phyloP scores from a whole-genome alignment of 257 asterid species.

The Lycium ferocissimum region DNA sequence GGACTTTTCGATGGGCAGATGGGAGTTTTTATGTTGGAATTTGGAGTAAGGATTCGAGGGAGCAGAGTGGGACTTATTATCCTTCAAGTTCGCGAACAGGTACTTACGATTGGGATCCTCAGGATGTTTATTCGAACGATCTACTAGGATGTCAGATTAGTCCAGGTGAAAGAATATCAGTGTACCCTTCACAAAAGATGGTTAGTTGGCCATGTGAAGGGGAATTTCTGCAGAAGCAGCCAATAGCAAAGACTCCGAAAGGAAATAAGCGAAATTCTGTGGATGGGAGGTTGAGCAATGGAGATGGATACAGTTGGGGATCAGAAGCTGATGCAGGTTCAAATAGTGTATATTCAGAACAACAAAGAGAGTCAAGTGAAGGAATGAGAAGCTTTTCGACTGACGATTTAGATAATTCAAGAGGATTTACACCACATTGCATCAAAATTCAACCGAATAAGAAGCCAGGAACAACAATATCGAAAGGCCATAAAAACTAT shows the following conservation, averaged over 20 bases:
- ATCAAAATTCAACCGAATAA: constrained; percentile 60
- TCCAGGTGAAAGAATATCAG: constrained; percentile 59
- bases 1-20: constrained; percentile 72
- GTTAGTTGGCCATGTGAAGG: constrained; percentile 67
- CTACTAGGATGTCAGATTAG: constrained; percentile 57
- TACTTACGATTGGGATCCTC: constrained; percentile 76
- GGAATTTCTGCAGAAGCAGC: constrained; percentile 47
- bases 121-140: constrained; percentile 52
- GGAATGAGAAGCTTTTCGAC: constrained; percentile 34
- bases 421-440: constrained; percentile 45
- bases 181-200: constrained; percentile 70
- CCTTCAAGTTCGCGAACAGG: constrained; percentile 54
- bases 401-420: constrained; percentile 46
- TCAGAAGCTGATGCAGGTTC: constrained; percentile 64
- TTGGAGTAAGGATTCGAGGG: constrained; percentile 74
- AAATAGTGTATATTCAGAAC: constrained; percentile 46
- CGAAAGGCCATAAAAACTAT: constrained; percentile 84
- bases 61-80: constrained; percentile 81
- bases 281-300: constrained; percentile 54
- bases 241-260: constrained; percentile 38
- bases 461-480: constrained; percentile 68
- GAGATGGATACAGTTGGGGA: constrained; percentile 43
- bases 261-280: constrained; percentile 43
- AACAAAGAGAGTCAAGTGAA: constrained; percentile 46
- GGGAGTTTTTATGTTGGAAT: constrained; percentile 90